Percentiles rank a stretch among this genome's conserved stretches.
Evolutionary conservation across 2,329 filamentous ascomycete species (phyloP).

Genomic region (Monosporascus cannonballus): DNA sequence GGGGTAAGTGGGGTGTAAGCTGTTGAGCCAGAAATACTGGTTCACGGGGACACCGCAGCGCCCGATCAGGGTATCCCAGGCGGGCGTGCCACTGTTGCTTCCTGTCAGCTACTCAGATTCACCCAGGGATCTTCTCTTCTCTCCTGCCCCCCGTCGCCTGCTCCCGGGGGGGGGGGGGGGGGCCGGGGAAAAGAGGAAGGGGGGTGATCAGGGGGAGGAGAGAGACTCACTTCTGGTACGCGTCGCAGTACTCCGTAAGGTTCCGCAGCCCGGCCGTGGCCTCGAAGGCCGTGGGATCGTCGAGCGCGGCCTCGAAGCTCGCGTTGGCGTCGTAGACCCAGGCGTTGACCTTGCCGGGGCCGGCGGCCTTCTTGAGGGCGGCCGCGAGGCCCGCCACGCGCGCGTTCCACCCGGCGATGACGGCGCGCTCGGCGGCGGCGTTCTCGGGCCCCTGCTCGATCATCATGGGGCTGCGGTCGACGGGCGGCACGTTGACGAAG

Average conservation of each 20-base stretch:
- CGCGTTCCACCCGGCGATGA: conserved; percentile 46
- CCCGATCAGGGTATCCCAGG: conserved; percentile 31
- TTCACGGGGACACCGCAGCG: conserved; percentile 50
- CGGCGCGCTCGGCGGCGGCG: conserved; percentile 31
- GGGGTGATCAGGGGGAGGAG: not conserved
- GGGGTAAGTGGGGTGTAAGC: conserved; percentile 56
- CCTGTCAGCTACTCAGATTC: conserved; percentile 7
- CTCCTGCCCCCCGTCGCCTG: too few species aligned
- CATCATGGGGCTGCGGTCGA: conserved; percentile 47
- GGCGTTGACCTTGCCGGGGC: conserved; percentile 36
- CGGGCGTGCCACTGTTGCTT: conserved; percentile 36
- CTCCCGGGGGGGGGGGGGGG: too few species aligned
- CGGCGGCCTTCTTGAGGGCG: conserved; percentile 28
- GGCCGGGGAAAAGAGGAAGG: not conserved
- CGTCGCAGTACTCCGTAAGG: conserved; percentile 46
- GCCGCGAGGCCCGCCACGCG: conserved; percentile 34
- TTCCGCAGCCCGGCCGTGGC: conserved; percentile 50
- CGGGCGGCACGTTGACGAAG: conserved; percentile 52
- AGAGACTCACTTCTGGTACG: conserved; percentile 45
- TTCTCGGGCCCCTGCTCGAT: conserved; percentile 30
- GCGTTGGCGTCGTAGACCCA: conserved; percentile 48
- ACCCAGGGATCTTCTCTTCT: too few species aligned
- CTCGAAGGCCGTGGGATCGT: conserved; percentile 41
- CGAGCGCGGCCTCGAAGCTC: conserved; percentile 46
- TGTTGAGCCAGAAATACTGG: conserved; percentile 60